Evolutionary conservation across 2,329 filamentous ascomycete genomes (phyloP).

Genomic region (Dothidotthia symphoricarpi): DNA sequence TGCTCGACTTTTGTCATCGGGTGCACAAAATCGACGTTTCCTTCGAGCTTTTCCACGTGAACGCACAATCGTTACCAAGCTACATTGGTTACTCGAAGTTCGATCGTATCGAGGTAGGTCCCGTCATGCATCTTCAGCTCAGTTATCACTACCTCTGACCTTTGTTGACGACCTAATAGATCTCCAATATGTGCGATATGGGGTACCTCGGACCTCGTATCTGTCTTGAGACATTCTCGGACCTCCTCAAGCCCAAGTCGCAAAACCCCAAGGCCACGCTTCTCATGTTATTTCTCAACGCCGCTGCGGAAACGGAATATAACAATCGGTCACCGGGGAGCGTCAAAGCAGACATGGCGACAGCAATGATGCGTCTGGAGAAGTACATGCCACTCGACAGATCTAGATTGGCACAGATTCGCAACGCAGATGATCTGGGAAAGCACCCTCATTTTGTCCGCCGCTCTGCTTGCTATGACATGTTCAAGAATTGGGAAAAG

Average conservation of each 20-base stretch:
- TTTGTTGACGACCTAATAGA: conserved; percentile 28
- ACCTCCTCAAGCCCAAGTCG: conserved; percentile 32
- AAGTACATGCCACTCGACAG: conserved; percentile 2
- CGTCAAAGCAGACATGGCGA: not conserved
- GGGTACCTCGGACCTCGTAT: conserved; percentile 33
- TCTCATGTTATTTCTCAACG: conserved; percentile 46
- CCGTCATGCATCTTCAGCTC: no score
- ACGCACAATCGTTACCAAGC: conserved; percentile 24
- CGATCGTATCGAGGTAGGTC: conserved; percentile 44
- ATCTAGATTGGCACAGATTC: not conserved
- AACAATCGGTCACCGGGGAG: not conserved
- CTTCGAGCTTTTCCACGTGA: conserved; percentile 32
- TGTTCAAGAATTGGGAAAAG: not conserved
- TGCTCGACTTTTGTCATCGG: conserved; percentile 33
- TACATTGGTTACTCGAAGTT: conserved; percentile 18
- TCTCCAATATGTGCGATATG: conserved; percentile 44
- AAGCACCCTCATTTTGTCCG: not conserved
- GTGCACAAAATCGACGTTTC: conserved; percentile 16
- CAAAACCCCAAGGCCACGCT: conserved; percentile 45
- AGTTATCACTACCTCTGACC: not conserved
- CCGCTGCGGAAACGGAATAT: conserved; percentile 22
- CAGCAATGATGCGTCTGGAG: not conserved
- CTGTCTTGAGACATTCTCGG: conserved; percentile 29
- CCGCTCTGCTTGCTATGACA: not conserved
- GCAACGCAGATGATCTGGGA: not conserved